Conservation (phyloP, 2,329 filamentous ascomycete species). For the Xylaria sp. region DNA sequence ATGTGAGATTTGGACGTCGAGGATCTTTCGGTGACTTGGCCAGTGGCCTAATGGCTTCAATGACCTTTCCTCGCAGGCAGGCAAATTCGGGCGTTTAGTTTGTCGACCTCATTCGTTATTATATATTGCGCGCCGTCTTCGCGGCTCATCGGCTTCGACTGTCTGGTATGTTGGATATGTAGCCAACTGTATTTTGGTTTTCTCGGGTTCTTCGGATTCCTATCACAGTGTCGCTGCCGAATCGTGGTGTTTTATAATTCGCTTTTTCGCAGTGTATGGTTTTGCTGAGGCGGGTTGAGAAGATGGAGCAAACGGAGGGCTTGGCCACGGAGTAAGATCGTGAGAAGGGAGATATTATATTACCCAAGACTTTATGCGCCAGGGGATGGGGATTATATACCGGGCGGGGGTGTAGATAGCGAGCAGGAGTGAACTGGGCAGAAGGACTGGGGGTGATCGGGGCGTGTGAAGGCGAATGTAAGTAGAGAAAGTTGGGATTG, state of each 20-base stretch:
- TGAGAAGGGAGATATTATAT: conserved; percentile 8
- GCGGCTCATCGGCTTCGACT: conserved; percentile 27
- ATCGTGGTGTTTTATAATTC: background rate
- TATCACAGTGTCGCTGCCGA: background rate
- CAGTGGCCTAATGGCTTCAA: background rate
- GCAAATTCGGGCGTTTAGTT: conserved; percentile 6
- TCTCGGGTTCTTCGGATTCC: background rate
- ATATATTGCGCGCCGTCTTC: conserved; percentile 27
- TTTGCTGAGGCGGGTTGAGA: background rate
- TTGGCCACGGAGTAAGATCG: background rate
- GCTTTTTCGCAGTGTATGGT: background rate
- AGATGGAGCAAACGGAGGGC: background rate
- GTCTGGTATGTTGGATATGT: background rate
- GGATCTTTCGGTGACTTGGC: background rate
- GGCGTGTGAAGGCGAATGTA: no score
- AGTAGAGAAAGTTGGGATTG: no score
- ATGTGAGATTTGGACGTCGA: background rate
- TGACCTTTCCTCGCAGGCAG: background rate
- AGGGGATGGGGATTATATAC: conserved; percentile 1
- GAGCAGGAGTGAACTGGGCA: no score
- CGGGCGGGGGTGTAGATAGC: no score
- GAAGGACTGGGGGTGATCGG: no score
- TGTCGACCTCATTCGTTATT: conserved; percentile 19
- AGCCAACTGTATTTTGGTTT: background rate
- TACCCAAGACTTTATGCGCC: conserved; percentile 9